Conservation (phyloP, 75 land plant species). For the Cunninghamia lanceolata region DNA sequence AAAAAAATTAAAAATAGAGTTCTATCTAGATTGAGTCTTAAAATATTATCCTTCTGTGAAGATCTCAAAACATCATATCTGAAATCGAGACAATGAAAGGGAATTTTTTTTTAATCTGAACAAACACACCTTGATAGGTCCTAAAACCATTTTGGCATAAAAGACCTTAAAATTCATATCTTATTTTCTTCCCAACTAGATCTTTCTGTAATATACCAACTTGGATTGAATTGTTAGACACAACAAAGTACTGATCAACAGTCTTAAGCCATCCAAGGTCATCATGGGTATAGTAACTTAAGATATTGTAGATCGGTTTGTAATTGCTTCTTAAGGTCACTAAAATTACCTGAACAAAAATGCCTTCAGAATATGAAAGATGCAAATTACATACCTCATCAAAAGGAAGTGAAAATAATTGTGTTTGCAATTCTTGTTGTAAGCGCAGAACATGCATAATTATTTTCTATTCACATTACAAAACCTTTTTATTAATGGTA, state of each 20-base stretch:
- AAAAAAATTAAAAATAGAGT: neutral
- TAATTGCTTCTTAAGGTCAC: no score
- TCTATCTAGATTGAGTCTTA: neutral
- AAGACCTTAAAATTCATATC: neutral
- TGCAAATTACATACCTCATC: no score
- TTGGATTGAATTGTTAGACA: constrained; percentile 78
- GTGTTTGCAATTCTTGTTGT: no score
- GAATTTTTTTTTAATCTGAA: neutral
- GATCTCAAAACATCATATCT: no score
- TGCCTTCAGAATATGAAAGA: no score
- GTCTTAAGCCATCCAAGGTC: constrained; percentile 93
- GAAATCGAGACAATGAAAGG: neutral
- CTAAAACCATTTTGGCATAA: neutral
- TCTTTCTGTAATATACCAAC: constrained; percentile 13
- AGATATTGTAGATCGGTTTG: no score
- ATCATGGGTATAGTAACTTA: no score
- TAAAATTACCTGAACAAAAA: no score
- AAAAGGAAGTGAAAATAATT: no score
- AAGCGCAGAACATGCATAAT: no score
- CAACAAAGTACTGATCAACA: constrained; percentile 78
- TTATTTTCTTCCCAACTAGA: neutral
- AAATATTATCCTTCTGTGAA: neutral
- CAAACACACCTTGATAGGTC: neutral
- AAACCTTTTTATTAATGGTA: no score
- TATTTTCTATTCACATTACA: no score